Evolutionary conservation across 305 asterid species (phyloP).

Genomic region (Euphrasia arctica): DNA sequence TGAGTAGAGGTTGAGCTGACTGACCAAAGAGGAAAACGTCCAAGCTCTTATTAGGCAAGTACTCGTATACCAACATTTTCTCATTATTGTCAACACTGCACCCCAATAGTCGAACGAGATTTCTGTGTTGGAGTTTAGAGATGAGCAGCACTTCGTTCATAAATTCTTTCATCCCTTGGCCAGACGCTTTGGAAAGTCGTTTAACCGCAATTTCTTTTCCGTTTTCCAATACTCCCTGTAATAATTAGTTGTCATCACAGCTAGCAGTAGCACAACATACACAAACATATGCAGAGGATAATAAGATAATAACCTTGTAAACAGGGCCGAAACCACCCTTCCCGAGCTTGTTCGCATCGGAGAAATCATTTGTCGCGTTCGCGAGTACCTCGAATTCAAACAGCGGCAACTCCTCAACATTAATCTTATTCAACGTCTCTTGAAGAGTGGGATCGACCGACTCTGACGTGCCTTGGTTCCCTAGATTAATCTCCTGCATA

Average conservation of each 20-base stretch:
- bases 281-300: not conserved
- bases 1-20: conserved; percentile 27
- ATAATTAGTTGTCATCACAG: too few relatives aligned
- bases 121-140: conserved; percentile 33
- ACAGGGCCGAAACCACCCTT: conserved; percentile 13
- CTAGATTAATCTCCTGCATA: not conserved
- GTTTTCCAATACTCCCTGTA: not conserved
- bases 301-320: not conserved
- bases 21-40: conserved; percentile 46
- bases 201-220: conserved; percentile 7
- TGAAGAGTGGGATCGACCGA: not conserved
- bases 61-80: conserved; percentile 47
- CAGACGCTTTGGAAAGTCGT: not conserved
- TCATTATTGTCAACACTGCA: conserved; percentile 49
- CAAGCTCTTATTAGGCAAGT: conserved; percentile 43
- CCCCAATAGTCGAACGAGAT: conserved; percentile 50
- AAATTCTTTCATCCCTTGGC: conserved; percentile 7
- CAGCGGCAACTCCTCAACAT: not conserved
- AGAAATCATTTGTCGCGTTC: not conserved
- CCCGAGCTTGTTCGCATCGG: not conserved
- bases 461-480: not conserved
- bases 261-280: not conserved
- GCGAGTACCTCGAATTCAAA: not conserved
- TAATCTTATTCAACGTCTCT: not conserved
- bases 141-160: conserved; percentile 9